Base-by-base conservation (phyloP, 2,329 filamentous ascomycete genomes). In the Ceratocystis alfenasii region DNA sequence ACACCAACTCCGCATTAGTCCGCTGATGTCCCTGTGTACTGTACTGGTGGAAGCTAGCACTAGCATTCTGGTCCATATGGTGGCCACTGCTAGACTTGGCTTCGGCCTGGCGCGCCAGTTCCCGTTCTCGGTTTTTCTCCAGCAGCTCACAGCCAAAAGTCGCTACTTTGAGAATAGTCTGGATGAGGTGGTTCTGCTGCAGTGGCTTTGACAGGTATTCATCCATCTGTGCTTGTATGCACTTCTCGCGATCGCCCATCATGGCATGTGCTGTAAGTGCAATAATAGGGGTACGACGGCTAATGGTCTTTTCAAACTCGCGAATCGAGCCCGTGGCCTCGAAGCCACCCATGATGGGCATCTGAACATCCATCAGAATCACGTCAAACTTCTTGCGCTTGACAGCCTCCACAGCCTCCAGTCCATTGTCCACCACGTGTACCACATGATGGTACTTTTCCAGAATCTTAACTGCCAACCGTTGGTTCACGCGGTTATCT, bases 341-440 rank as follows among this genome's bases (percentile, higher is more conserved):
- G 74, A 99, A 97, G 57, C 94, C 94, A 74, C 94, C 94, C 92
- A 97, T 97, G 72, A 97, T 89, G n/a, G 94, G 94, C 94, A 99
- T 99, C 75, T 97, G 94, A 20, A 99, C 94, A 74, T 99, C 94
- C 94, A 99, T 99, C 62, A 99, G 82, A 69, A 99, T 94, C 68
- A 96, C 90, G 75, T 99, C 94, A 74, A 95, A 99, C 74, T 90
- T 88, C 77, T 88, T 93, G 74, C 87, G 85, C 80, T 95, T 92
- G 71, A 96, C 86, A n/a, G 89, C 87, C 73, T 96, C 89, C 15
- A 97, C 86, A 1, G 94, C 94, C 73, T 97, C 93, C 69, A 92
- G 83, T 68, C 94, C 94, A 74, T 99, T 99, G 71, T 92, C 90
- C 55, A 96, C 94, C 28, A 99, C 94, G 0, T 89, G 93, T 28